phyloP scores from a whole-genome alignment of 2,329 filamentous ascomycete species.

The Hortaea sp. region DNA sequence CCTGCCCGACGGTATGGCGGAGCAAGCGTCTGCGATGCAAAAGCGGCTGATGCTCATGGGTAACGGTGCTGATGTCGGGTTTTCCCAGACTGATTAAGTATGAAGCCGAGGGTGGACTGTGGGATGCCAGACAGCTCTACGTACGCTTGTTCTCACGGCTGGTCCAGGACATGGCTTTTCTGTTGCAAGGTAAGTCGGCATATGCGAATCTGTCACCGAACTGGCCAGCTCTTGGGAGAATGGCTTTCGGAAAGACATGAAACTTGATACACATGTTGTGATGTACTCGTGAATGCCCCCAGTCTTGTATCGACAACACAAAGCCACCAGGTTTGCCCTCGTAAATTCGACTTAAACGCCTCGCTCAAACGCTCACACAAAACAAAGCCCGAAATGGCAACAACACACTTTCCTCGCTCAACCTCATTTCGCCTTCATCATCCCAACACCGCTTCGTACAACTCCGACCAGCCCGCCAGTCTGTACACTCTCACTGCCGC shows the following conservation, averaged over 20 bases:
- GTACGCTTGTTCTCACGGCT: too few species aligned
- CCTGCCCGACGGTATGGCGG: slow-evolving; percentile 30
- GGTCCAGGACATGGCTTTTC: too few species aligned
- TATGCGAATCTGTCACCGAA: too few species aligned
- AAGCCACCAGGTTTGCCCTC: too few species aligned
- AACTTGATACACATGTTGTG: too few species aligned
- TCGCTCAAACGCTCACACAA: neutral
- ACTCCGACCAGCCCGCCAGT: slow-evolving; percentile 89
- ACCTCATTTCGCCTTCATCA: slow-evolving; percentile 39
- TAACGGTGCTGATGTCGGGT: slow-evolving; percentile 52
- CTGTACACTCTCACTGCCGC: slow-evolving; percentile 78
- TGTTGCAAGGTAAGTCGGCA: too few species aligned
- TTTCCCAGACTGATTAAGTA: slow-evolving; percentile 44
- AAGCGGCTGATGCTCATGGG: slow-evolving; percentile 53
- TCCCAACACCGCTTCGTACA: slow-evolving; percentile 73
- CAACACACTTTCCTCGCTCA: too few species aligned
- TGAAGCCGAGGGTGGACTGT: neutral
- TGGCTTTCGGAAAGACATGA: too few species aligned
- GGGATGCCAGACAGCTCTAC: neutral
- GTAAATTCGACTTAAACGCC: neutral
- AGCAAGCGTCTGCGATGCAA: slow-evolving; percentile 54
- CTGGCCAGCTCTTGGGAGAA: too few species aligned
- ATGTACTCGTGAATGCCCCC: too few species aligned
- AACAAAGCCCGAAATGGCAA: neutral
- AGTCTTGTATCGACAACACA: too few species aligned